Evolutionary conservation across 1,284 basidiomycete genomes (phyloP), one percentile per base, ranked within the genome.

Genomic region (Irpex sp.): DNA sequence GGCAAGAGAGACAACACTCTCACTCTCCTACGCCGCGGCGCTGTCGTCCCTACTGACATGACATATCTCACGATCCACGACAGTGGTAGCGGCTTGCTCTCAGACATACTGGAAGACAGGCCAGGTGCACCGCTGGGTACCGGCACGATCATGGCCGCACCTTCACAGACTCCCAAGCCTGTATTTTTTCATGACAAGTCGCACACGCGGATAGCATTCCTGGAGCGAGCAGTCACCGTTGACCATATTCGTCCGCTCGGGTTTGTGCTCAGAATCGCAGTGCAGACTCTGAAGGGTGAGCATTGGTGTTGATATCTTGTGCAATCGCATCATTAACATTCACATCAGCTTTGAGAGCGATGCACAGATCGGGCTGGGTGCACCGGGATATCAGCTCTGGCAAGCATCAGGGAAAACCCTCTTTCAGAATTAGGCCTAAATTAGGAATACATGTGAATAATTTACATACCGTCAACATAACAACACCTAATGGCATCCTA

Each of bases 301-400:
- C 44, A 13, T 6, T 47, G 44, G 44, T 15, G 44, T 47, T 15
- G 13, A 47, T 47, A 47, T 47, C 44, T 34, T 34, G 31, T 4
- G 31, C 5, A 47, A 47, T 47, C 13, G 13, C 11, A 15, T 26
- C 6, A 54, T 54, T 11, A 17, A 11, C n/a, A 9, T 52, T 17
- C 19, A 34, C 56, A 34, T 57, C 17, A 58, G 57, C 11, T 7
- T 34, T 58, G 19, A n/a, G 15, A 15, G 44, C n/a, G 4, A 13
- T 58, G 7, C 57, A 58, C 57, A 6, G 6, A n/a, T 26, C 3
- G 8, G 61, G 57, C 57, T 58, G 57, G 57, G n/a, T 58, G n/a
- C 57, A 58, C 5, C 34, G 38, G 11, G 57, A 58, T 21, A 44
- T 58, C 37, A 58, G 57, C 44, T 11, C 57, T 21, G 57, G 57